These are phyloP conservation scores for Aspergillus novofumigatus DNA, from an alignment of 2,329 filamentous ascomycete species.

Conservation along the genomic window DNA sequence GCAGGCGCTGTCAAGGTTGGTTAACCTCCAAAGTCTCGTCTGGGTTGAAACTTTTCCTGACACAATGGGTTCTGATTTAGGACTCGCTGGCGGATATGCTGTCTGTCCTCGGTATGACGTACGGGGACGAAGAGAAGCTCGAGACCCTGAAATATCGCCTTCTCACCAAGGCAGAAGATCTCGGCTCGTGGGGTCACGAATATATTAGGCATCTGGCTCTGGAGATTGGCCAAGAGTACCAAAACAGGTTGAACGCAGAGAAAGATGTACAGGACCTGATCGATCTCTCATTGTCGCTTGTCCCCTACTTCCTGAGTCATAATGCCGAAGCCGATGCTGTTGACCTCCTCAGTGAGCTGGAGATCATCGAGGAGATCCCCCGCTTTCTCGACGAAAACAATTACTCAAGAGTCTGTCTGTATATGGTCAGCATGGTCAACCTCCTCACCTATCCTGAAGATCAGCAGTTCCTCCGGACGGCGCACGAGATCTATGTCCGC, in stretches of 20 bases:
- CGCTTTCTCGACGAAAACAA: slow-evolving; percentile 91
- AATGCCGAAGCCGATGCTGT: slow-evolving; percentile 98
- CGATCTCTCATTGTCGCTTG: slow-evolving; percentile 75
- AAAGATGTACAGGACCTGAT: slow-evolving; percentile 79
- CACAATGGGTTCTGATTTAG: slow-evolving; percentile 28
- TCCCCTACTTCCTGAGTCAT: slow-evolving; percentile 93
- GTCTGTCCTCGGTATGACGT: slow-evolving; percentile 98
- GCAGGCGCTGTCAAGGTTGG: slow-evolving; percentile 76
- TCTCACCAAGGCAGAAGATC: slow-evolving; percentile 82
- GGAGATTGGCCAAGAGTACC: slow-evolving; percentile 93
- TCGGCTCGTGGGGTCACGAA: slow-evolving; percentile 97
- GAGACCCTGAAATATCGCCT: slow-evolving; percentile 96
- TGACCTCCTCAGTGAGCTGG: slow-evolving; percentile 91
- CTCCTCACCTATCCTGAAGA: slow-evolving; percentile 97
- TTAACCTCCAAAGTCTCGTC: slow-evolving; percentile 3
- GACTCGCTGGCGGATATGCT: slow-evolving; percentile 85
- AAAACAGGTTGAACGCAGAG: slow-evolving; percentile 79
- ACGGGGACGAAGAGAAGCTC: slow-evolving; percentile 90
- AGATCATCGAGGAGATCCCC: slow-evolving; percentile 90
- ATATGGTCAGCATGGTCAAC: slow-evolving; percentile 99
- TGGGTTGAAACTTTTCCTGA: slow-evolving; percentile 9
- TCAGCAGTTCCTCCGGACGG: slow-evolving; percentile 86
- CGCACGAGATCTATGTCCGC: slow-evolving; percentile 87
- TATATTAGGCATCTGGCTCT: slow-evolving; percentile 93
- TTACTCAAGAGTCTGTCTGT: slow-evolving; percentile 86